Percentiles rank a stretch among this genome's conserved stretches.
These are phyloP conservation scores for Penicillium canariense DNA, from an alignment of 495 filamentous ascomycete genomes.

Conservation along the genomic window DNA sequence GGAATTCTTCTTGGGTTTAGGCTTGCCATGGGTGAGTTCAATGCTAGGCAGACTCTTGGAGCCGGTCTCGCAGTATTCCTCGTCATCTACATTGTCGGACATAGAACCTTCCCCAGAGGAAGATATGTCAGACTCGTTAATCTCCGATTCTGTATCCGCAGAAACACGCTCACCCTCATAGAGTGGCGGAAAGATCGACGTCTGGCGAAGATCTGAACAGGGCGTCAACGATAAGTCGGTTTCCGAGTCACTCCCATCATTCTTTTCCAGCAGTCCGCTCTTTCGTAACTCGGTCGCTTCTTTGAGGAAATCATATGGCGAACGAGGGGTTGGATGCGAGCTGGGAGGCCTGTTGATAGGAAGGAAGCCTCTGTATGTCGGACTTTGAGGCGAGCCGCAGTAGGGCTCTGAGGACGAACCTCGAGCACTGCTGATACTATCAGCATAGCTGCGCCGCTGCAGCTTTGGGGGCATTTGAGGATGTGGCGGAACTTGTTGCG, in stretches of 20 bases:
- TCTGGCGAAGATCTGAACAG: not conserved
- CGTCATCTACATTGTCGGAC: constrained; percentile 21
- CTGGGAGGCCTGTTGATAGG: constrained; percentile 37
- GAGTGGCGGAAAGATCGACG: not conserved
- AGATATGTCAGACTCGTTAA: not conserved
- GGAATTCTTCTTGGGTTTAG: constrained; percentile 9
- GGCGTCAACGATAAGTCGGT: constrained; percentile 1
- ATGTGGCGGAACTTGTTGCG: not conserved
- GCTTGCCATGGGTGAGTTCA: not conserved
- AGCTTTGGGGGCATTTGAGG: constrained; percentile 1
- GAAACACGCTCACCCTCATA: not conserved
- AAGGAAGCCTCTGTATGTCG: constrained; percentile 27
- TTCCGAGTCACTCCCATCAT: constrained; percentile 16
- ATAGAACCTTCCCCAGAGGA: constrained; percentile 10
- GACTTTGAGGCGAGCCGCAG: constrained; percentile 31
- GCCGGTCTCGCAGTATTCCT: constrained; percentile 14
- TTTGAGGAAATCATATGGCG: constrained; percentile 9
- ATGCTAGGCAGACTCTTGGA: not conserved
- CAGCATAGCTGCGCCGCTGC: constrained; percentile 18
- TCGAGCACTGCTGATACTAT: constrained; percentile 22
- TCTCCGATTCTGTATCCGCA: constrained; percentile 3
- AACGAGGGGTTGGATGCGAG: constrained; percentile 11
- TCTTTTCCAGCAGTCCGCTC: not conserved
- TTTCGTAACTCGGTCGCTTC: constrained; percentile 3
- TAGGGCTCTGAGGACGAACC: constrained; percentile 31